Evolutionary conservation across 1,139 yeast genomes (phyloP).

Genomic region (Candida sp.): DNA sequence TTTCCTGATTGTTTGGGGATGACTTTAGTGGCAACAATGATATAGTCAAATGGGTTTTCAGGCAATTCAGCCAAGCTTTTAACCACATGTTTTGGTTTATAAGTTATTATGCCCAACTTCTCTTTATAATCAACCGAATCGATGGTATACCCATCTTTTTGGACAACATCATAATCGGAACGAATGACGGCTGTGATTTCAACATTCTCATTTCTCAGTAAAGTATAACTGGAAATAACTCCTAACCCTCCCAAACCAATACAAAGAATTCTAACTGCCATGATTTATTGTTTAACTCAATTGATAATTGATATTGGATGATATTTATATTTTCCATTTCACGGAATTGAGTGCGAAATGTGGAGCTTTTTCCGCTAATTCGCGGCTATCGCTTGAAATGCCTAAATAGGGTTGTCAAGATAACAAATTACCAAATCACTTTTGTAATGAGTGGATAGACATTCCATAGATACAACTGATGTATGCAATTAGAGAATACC

Average conservation of each 20-base stretch:
- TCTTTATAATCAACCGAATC: conserved; percentile 21
- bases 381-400: not conserved
- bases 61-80: conserved; percentile 20
- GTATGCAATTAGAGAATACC: too few relatives aligned
- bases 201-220: conserved; percentile 20
- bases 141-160: conserved; percentile 25
- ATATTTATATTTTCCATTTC: too few relatives aligned
- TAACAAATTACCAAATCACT: not conserved
- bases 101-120: conserved; percentile 16
- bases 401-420: not conserved
- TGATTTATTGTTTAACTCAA: not conserved
- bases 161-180: conserved; percentile 26
- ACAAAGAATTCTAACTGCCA: conserved; percentile 32
- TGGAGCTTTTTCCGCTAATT: not conserved
- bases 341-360: not conserved
- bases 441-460: too few relatives aligned
- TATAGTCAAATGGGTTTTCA: conserved; percentile 24
- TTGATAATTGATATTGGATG: too few relatives aligned
- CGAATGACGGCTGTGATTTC: conserved; percentile 30
- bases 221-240: conserved; percentile 23
- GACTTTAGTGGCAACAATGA: conserved; percentile 31
- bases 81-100: conserved; percentile 22
- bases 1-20: conserved; percentile 19
- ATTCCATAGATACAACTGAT: too few relatives aligned
- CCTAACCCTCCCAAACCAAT: conserved; percentile 63